Base-by-base conservation (phyloP, 306 rosid genomes). In the Acacia melanoxylon region DNA sequence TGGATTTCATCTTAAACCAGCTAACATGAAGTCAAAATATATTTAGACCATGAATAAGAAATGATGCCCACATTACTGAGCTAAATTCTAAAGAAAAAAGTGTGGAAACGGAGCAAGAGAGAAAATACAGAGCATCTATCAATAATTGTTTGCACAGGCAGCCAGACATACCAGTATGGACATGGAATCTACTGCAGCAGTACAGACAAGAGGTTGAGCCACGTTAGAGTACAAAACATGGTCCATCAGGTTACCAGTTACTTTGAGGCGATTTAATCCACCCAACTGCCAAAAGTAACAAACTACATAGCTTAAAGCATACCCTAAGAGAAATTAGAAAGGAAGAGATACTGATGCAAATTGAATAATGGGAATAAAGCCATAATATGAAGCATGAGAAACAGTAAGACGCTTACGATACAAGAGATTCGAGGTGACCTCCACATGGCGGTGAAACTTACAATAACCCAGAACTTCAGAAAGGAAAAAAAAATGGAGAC, bases 401-500 rank as follows among this genome's bases (percentile, higher is more conserved):
- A 27, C 48, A 71, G 77, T 6, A 76, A 65, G 65, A 59, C 22
- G 81, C 88, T 87, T 46, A 84, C 86, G 33, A 87, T 76, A 24
- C 59, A 49, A 29, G 85, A 79, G 61, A 87, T 20, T 71, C 80
- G 84, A 66, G 83, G 77, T 63, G 52, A 76, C 25, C 83, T 84
- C 90, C 84, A 84, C 89, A 75, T 75, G 52, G 4, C 61, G 8
- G 41, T 63, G 56, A 59, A 22, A 24, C 74, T 42, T 2, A n/a
- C 4, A 20, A 24, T 24, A 68, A 68, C 8, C 29, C 73, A 20
- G 11, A 35, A 35, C 73, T 22, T 10, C 35, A 65, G 6, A n/a
- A 56, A 3, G 2, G n/a, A 1, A 0, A 4, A 2, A 29, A 59
- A 24, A 68, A 67, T 37, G n/a, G 27, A 14, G 20, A 67, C 72